Base-by-base conservation (phyloP, 306 rosid genomes). In the Lithocarpus polystachyus region DNA sequence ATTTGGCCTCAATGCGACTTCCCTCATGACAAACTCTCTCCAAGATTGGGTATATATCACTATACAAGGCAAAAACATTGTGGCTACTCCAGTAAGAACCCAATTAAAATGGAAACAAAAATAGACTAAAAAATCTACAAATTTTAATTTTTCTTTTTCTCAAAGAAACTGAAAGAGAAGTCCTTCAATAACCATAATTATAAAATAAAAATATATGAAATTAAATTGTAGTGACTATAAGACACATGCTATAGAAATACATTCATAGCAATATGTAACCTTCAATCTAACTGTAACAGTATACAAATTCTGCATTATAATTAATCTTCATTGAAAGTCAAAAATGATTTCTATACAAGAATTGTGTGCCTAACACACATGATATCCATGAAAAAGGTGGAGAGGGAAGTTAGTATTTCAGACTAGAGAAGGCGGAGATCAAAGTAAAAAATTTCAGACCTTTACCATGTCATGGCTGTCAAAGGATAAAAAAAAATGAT, bases 1-100 rank as follows among this genome's bases (percentile, higher is more conserved):
- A 79, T 82, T 95, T 95, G 82, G 99, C 88, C 86, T 92, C 93
- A 70, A 72, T 56, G 19, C 94, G 98, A 80, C 90, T 90, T 74
- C 99, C 99, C 73, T 81, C 89, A 73, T 90, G 77, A 82, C 97
- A 95, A 53, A 90, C 52, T 76, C 79, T 83, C 82, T 86, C 73
- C 75, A 95, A 80, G 81, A 86, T 84, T 20, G 95, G 97, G 83
- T 87, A 85, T 70, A 92, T 86, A 84, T 86, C 92, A 78, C 99
- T 95, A 83, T 68, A 80, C 77, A 75, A 77, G 26, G 52, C 84
- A 54, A 74, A 67, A 45, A 59, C 52, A 43, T 11, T 76, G 24
- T 35, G 74, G 74, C 60, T 53, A 75, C 71, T 55, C 74, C 70
- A 75, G 79, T 48, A 61, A 79, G 33, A 37, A 37, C 72, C 68